These are phyloP conservation scores for Platanthera guangdongensis DNA, from an alignment of 106 monocot species.

Conservation along the genomic window DNA sequence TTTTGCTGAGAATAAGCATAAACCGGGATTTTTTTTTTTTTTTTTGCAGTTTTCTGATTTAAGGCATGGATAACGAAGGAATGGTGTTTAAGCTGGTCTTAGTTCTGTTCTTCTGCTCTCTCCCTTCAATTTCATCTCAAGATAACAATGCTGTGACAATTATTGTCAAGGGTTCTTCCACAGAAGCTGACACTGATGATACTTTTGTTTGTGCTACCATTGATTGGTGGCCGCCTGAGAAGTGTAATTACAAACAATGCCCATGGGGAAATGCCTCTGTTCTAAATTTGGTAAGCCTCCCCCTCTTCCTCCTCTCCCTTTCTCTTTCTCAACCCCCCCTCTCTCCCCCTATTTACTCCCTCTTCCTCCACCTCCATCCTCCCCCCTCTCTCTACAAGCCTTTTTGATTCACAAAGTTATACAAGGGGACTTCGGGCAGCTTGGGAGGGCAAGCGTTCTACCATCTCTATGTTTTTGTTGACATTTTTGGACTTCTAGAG, in stretches of 20 bases:
- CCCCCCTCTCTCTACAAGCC: too few species aligned
- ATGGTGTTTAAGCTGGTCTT: constrained; percentile 38
- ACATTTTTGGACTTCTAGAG: too few species aligned
- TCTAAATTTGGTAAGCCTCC: constrained; percentile 51
- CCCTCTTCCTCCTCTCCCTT: not conserved
- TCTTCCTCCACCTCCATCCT: too few species aligned
- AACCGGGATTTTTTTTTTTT: not conserved
- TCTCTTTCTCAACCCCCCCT: too few species aligned
- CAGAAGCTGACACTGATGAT: constrained; percentile 50
- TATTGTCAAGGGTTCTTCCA: constrained; percentile 39
- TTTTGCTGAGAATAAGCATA: not conserved
- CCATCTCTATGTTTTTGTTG: not conserved
- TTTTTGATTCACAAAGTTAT: too few species aligned
- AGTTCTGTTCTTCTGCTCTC: constrained; percentile 32
- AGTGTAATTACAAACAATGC: constrained; percentile 83
- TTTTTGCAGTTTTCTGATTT: not conserved
- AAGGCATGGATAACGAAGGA: not conserved
- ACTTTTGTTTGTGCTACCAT: constrained; percentile 81
- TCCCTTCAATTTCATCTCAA: constrained; percentile 26
- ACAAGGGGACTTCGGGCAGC: too few species aligned
- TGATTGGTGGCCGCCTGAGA: constrained; percentile 97
- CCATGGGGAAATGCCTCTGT: constrained; percentile 84
- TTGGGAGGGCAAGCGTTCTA: too few species aligned
- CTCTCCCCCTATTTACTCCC: too few species aligned
- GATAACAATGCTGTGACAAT: constrained; percentile 28